phyloP scores from a whole-genome alignment of 2,329 filamentous ascomycete genomes.

The Colletotrichum viniferum region DNA sequence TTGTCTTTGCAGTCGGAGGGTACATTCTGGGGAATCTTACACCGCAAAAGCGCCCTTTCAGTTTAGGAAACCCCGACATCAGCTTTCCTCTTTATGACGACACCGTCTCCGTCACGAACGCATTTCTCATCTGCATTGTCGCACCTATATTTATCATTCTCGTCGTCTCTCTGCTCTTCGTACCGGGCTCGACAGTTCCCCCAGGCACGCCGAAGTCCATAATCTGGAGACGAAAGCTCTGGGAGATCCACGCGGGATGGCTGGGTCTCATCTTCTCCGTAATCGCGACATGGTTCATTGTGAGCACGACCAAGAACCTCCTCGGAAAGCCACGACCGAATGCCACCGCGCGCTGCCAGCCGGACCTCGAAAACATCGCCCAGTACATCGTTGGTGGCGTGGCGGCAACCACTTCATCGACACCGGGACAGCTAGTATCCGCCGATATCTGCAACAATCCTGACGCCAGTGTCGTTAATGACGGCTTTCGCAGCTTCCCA shows the following conservation, averaged over 20 bases:
- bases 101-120: slow-evolving; percentile 54
- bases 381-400: slow-evolving; percentile 63
- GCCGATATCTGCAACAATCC: slow-evolving; percentile 71
- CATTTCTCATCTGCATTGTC: not conserved
- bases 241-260: slow-evolving; percentile 81
- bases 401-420: slow-evolving; percentile 47
- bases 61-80: slow-evolving; percentile 67
- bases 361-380: slow-evolving; percentile 62
- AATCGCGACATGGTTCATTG: slow-evolving; percentile 71
- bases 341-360: slow-evolving; percentile 72
- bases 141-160: slow-evolving; percentile 65
- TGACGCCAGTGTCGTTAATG: slow-evolving; percentile 58
- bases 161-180: slow-evolving; percentile 62
- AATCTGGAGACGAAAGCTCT: slow-evolving; percentile 74
- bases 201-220: slow-evolving; percentile 58
- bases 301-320: slow-evolving; percentile 74
- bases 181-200: slow-evolving; percentile 66
- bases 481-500: slow-evolving; percentile 74
- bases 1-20: slow-evolving; percentile 51
- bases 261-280: slow-evolving; percentile 73
- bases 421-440: slow-evolving; percentile 64
- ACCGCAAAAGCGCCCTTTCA: slow-evolving; percentile 67
- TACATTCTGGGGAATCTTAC: slow-evolving; percentile 54
- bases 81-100: slow-evolving; percentile 70
- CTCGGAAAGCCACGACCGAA: slow-evolving; percentile 71